phyloP scores from a whole-genome alignment of 805 yeast genomes.

The Saccharomycopsis synnaedendra region DNA sequence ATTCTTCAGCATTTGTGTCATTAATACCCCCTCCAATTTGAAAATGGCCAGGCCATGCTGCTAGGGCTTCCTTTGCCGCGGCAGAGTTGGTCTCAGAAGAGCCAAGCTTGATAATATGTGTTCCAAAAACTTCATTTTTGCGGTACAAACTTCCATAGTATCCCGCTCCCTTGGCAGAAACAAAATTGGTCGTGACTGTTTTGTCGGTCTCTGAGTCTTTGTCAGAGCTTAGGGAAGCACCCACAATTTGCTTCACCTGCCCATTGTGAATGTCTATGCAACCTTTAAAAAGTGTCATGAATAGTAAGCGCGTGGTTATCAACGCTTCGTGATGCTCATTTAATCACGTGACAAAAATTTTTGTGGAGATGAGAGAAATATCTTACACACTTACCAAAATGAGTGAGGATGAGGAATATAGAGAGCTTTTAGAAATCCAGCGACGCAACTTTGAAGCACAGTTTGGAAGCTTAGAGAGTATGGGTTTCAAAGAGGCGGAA shows the following conservation, averaged over 20 bases:
- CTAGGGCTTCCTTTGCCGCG: constrained; percentile 71
- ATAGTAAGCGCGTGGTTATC: background rate
- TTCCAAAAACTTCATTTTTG: constrained; percentile 48
- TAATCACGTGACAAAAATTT: background rate
- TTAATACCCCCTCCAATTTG: constrained; percentile 95
- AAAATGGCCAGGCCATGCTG: constrained; percentile 58
- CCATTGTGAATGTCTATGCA: constrained; percentile 95
- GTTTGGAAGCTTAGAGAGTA: constrained; percentile 44
- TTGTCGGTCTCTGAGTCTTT: constrained; percentile 31
- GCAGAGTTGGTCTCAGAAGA: constrained; percentile 60
- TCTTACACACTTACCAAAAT: background rate
- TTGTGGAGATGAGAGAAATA: too few relatives aligned
- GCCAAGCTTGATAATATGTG: constrained; percentile 92
- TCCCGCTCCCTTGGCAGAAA: constrained; percentile 61
- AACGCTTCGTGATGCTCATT: background rate
- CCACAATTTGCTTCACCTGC: constrained; percentile 93
- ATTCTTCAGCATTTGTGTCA: constrained; percentile 54
- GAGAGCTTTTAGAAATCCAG: constrained; percentile 32
- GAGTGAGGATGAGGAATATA: constrained; percentile 1
- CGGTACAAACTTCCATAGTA: constrained; percentile 66
- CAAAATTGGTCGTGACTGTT: constrained; percentile 58
- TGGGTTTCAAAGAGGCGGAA: constrained; percentile 41
- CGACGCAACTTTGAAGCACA: constrained; percentile 51
- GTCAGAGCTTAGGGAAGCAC: constrained; percentile 66
- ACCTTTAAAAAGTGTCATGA: constrained; percentile 82